A percentile compares a stretch with the other conserved stretches of the same genome.
phyloP scores from a whole-genome alignment of 2,329 filamentous ascomycete genomes.

The Metarhizium robertsii region DNA sequence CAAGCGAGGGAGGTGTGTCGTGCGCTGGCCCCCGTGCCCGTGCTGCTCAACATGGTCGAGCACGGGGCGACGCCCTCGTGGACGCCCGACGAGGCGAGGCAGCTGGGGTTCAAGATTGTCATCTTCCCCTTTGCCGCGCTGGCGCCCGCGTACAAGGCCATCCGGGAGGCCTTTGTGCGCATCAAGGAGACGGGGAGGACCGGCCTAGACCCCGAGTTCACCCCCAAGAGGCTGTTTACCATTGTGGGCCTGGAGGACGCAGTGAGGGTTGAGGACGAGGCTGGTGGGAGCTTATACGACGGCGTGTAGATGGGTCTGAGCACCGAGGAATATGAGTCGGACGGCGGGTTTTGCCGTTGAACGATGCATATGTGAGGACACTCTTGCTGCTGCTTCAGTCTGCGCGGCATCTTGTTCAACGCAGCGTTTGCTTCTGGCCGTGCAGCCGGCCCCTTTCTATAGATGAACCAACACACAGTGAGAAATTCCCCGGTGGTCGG shows the following conservation, averaged over 20 bases:
- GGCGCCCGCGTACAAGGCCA: conserved; percentile 35
- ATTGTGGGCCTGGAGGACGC: conserved; percentile 40
- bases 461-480: too few relatives aligned
- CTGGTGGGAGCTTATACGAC: conserved; percentile 5
- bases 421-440: too few relatives aligned
- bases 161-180: conserved; percentile 25
- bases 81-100: conserved; percentile 39
- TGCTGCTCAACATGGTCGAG: conserved; percentile 49
- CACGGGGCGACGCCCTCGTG: conserved; percentile 46
- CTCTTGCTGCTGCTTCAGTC: too few relatives aligned
- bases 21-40: conserved; percentile 37
- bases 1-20: conserved; percentile 37
- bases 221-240: conserved; percentile 38
- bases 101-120: conserved; percentile 48
- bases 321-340: neutral
- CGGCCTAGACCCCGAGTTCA: conserved; percentile 30
- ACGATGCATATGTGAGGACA: too few relatives aligned
- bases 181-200: conserved; percentile 26
- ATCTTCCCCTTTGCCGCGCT: conserved; percentile 45
- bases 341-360: too few relatives aligned
- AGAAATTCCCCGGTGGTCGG: too few relatives aligned
- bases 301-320: neutral
- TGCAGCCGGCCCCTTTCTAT: too few relatives aligned
- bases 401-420: too few relatives aligned
- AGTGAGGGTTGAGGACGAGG: conserved; percentile 34